Evolutionary conservation across 495 filamentous ascomycete species (phyloP).

Genomic region (Trichoderma gamsii): DNA sequence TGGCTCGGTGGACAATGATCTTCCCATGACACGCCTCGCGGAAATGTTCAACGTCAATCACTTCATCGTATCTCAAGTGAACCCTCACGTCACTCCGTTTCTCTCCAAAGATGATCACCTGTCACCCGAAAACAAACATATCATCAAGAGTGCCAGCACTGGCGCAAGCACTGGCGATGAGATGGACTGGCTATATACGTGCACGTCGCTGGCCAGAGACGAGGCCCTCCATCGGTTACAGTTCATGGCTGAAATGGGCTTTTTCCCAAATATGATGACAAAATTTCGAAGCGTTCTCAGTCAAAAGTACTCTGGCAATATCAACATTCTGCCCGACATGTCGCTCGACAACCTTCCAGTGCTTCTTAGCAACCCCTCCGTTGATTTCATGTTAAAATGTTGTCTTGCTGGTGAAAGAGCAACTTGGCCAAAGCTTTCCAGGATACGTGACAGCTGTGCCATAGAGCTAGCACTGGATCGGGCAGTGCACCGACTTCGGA

Average conservation of each 20-base stretch:
- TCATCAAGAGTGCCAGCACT: constrained; percentile 25
- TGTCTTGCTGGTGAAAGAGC: constrained; percentile 74
- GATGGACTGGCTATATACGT: constrained; percentile 56
- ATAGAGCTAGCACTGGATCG: constrained; percentile 82
- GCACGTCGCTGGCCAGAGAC: constrained; percentile 71
- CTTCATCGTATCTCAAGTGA: constrained; percentile 95
- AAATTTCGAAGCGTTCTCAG: constrained; percentile 76
- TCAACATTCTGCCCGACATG: constrained; percentile 84
- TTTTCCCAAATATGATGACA: constrained; percentile 73
- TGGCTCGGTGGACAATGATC: constrained; percentile 87
- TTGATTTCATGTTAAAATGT: constrained; percentile 78
- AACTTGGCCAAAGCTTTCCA: constrained; percentile 82
- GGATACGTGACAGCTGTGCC: constrained; percentile 74
- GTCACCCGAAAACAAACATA: constrained; percentile 27
- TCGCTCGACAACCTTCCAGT: constrained; percentile 65
- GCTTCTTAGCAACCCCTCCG: constrained; percentile 79
- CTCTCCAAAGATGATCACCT: constrained; percentile 63
- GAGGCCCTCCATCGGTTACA: constrained; percentile 79
- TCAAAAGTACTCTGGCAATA: constrained; percentile 91
- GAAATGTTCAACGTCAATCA: constrained; percentile 99
- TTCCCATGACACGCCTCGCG: constrained; percentile 83
- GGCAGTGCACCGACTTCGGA: constrained; percentile 69
- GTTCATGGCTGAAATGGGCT: constrained; percentile 70
- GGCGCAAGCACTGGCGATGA: constrained; percentile 24
- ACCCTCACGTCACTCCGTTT: constrained; percentile 90